Base-by-base conservation (phyloP, 306 rosid genomes). In the Quercus suber region DNA sequence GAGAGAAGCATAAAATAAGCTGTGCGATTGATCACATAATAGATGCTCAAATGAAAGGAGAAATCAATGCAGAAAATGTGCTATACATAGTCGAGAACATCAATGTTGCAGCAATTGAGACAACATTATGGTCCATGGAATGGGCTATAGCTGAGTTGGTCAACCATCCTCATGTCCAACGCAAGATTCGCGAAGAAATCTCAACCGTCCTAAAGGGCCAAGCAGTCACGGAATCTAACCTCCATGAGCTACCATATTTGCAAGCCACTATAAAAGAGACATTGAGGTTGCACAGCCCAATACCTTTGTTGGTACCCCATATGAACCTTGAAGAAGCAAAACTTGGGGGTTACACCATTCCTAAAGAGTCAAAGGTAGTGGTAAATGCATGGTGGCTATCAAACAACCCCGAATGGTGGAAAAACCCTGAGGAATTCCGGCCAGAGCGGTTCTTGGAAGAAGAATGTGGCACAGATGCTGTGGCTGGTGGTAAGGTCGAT, bases 351-450 rank as follows among this genome's bases (percentile, higher is more conserved):
- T 89, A 80, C 58, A 89, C 72, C 17, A 88, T 93, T 60, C 97
- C 98, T 4, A 91, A 80, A 61, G 98, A 93, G 81, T 88, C 92
- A 0, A 93, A 93, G 86, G 97, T 93, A 45, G 91, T 91, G 3
- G 97, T 91, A 63, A 93, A 91, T 79, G 98, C 97, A 1, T 93
- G 98, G 98, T 91, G 97, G 97, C 87, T 93, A 19, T 91, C 92
- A 8, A 93, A 93, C 78, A 93, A 91, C 80, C 98, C 97, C 0
- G 58, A 57, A 9, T 91, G 97, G 94, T 93, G 98, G 98, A 78
- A 79, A 30, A 82, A 88, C 8, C 93, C 98, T 0, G 85, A 90
- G 49, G 92, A 91, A 82, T 93, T 93, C 31, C 78, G 91, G 78
- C 98, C 98, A 0, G 94, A 93, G 75, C 84, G 98, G 82, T 93